These are phyloP conservation scores for Dissophora globulifera DNA, from an alignment of 192 early-diverging fungal genomes.

Conservation along the genomic window DNA sequence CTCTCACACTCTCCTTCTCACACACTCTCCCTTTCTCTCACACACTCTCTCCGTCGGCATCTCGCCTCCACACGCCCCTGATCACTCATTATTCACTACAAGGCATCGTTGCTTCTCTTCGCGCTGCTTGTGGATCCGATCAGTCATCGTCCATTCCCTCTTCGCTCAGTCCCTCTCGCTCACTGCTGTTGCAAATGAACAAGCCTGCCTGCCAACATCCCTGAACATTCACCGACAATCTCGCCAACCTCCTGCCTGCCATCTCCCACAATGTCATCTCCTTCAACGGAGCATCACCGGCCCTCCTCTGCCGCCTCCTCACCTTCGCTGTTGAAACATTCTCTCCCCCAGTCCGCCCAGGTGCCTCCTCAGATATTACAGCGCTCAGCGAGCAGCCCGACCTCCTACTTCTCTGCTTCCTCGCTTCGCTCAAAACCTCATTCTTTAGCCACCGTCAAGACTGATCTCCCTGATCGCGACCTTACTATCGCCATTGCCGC, in stretches of 20 bases:
- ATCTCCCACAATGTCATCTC: constrained; percentile 2
- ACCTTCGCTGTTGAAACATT: neutral
- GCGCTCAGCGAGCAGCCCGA: neutral
- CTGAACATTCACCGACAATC: neutral
- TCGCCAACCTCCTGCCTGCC: neutral
- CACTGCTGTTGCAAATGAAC: constrained; percentile 17
- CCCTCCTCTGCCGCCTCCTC: neutral
- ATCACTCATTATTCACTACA: too few relatives aligned
- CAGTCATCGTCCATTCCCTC: neutral
- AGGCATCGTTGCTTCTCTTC: too few relatives aligned
- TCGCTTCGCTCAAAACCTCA: constrained; percentile 32
- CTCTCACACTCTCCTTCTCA: neutral
- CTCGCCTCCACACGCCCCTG: too few relatives aligned
- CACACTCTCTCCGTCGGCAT: too few relatives aligned
- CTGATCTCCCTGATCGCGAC: constrained; percentile 17
- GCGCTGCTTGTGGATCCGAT: too few relatives aligned
- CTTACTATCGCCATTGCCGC: neutral
- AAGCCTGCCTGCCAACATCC: constrained; percentile 5
- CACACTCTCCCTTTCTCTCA: too few relatives aligned
- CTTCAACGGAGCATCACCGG: neutral
- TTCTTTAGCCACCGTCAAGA: constrained; percentile 37
- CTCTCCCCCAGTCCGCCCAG: constrained; percentile 9
- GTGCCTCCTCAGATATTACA: neutral
- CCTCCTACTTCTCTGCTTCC: constrained; percentile 23
- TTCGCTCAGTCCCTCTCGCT: neutral